Conservation (phyloP, 2,329 filamentous ascomycete genomes). For the Colletotrichum endophyticum region DNA sequence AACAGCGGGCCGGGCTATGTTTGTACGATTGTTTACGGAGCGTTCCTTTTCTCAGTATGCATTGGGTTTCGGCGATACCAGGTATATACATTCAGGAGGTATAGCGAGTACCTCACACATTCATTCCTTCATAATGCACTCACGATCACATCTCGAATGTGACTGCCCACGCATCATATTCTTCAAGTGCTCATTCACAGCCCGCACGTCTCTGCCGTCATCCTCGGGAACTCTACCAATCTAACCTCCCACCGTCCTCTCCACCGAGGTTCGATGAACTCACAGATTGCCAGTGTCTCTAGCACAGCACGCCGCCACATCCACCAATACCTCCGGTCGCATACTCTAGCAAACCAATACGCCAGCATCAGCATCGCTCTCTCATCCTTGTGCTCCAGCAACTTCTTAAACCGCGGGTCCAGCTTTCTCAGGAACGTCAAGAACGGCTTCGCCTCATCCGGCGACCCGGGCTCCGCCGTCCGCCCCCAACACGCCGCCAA, state of each 20-base stretch:
- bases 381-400: conserved; percentile 57
- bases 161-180: background rate
- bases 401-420: conserved; percentile 41
- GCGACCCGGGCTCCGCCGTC: background rate
- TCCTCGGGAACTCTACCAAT: background rate
- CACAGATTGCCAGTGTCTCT: conserved; percentile 55
- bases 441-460: conserved; percentile 41
- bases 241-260: background rate
- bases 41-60: background rate
- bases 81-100: background rate
- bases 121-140: background rate
- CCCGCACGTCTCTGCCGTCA: background rate
- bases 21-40: background rate
- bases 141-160: background rate
- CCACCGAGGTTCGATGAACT: conserved; percentile 31
- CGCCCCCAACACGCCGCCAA: background rate
- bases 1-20: background rate
- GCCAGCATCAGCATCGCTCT: conserved; percentile 59
- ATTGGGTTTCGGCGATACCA: conserved; percentile 8
- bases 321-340: conserved; percentile 50
- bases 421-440: conserved; percentile 52
- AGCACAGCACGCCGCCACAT: conserved; percentile 46
- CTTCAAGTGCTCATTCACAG: background rate
- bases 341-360: conserved; percentile 60
- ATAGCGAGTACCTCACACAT: background rate